Conservation (phyloP, 1,284 basidiomycete species). For the Ustilago lituana region DNA sequence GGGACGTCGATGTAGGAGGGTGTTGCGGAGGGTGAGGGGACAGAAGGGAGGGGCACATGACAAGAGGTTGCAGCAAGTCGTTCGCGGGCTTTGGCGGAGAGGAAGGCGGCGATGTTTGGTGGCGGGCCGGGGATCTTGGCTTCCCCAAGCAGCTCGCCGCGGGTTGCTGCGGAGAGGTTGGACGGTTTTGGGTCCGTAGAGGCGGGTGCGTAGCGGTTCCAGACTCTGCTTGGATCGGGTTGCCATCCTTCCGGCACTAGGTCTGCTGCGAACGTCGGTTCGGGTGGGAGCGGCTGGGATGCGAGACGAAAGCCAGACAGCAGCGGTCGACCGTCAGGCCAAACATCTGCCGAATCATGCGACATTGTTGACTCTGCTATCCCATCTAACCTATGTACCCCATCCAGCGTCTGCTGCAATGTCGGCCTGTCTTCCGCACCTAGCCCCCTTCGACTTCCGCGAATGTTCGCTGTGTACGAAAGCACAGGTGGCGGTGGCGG, state of each 20-base stretch:
- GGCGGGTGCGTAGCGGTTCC: constrained; percentile 69
- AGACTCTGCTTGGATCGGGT: constrained; percentile 82
- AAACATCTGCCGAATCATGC: constrained; percentile 57
- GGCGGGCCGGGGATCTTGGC: constrained; percentile 75
- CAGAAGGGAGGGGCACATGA: constrained; percentile 45
- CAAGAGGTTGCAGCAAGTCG: constrained; percentile 79
- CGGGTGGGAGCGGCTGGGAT: constrained; percentile 76
- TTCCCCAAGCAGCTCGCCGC: constrained; percentile 85
- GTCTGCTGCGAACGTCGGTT: constrained; percentile 78
- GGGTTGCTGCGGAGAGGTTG: constrained; percentile 71
- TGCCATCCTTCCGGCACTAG: constrained; percentile 82
- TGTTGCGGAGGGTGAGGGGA: constrained; percentile 39
- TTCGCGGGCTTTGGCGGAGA: constrained; percentile 88
- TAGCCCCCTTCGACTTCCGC: constrained; percentile 76
- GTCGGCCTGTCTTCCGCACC: constrained; percentile 68
- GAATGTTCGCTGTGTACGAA: constrained; percentile 75
- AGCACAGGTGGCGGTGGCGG: constrained; percentile 80
- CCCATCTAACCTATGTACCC: neutral
- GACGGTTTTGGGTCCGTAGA: constrained; percentile 22
- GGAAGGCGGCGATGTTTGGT: constrained; percentile 88
- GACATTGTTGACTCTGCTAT: neutral
- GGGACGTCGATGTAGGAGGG: constrained; percentile 71
- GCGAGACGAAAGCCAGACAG: constrained; percentile 80
- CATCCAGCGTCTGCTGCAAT: constrained; percentile 9
- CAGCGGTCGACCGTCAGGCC: constrained; percentile 79